Evolutionary conservation across 1,139 yeast genomes (phyloP).

Genomic region (Protomyces inouyei): DNA sequence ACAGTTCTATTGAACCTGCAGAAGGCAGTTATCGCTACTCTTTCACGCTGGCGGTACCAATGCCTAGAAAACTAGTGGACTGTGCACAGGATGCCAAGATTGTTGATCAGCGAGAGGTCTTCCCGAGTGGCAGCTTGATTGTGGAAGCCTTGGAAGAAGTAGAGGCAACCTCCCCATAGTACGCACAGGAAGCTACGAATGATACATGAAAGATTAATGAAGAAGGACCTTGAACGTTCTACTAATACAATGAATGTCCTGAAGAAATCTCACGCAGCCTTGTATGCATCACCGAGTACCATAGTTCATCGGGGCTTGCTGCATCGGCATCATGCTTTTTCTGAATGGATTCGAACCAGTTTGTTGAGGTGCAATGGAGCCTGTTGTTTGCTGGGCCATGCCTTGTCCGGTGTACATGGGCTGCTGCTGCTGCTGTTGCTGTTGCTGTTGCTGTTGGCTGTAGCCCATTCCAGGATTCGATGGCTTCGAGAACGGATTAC

Average conservation of each 20-base stretch:
- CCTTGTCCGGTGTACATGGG: not conserved
- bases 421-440: not conserved
- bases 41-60: conserved; percentile 52
- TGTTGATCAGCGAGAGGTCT: conserved; percentile 46
- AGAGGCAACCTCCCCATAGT: not conserved
- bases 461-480: conserved; percentile 1
- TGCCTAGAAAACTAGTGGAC: conserved; percentile 51
- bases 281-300: not conserved
- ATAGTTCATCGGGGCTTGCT: not conserved
- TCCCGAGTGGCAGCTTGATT: conserved; percentile 58
- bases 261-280: not conserved
- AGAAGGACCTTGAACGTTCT: not conserved
- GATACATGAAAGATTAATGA: not conserved
- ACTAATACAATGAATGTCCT: not conserved
- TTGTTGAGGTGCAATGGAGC: conserved; percentile 29
- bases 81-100: conserved; percentile 38
- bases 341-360: conserved; percentile 33
- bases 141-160: conserved; percentile 46
- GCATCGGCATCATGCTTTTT: conserved; percentile 29
- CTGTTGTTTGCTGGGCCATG: conserved; percentile 2
- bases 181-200: not conserved
- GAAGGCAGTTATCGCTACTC: conserved; percentile 46
- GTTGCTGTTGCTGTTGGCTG: not conserved
- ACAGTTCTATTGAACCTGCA: conserved; percentile 37
- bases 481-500: conserved; percentile 2